A percentile compares a stretch with the other conserved stretches of the same genome.
These are phyloP conservation scores for Penicillium lividum DNA, from an alignment of 495 filamentous ascomycete species.

Conservation along the genomic window DNA sequence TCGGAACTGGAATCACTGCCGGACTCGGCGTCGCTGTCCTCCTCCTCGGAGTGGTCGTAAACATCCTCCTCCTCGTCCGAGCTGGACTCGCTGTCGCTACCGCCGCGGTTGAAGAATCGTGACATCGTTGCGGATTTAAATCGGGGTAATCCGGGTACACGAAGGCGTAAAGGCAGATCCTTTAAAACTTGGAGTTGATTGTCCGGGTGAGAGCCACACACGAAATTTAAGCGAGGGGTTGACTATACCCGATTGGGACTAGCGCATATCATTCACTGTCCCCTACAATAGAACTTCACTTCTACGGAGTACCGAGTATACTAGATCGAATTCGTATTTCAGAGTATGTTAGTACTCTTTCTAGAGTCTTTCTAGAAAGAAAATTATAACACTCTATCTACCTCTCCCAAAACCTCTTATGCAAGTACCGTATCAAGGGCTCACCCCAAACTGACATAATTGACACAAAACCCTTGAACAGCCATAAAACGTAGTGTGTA, in stretches of 20 bases:
- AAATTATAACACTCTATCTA: background rate
- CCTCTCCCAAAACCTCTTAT: background rate
- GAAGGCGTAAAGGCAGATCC: constrained; percentile 30
- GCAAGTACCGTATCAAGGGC: background rate
- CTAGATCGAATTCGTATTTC: background rate
- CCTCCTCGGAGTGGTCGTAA: constrained; percentile 70
- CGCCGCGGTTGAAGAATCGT: constrained; percentile 93
- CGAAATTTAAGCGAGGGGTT: constrained; percentile 55
- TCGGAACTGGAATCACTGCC: constrained; percentile 45
- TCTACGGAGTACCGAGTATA: background rate
- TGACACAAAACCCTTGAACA: constrained; percentile 1
- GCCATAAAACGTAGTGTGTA: background rate
- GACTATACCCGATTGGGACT: constrained; percentile 43
- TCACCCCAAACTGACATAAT: background rate
- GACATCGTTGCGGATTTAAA: constrained; percentile 54
- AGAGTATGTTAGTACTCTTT: background rate
- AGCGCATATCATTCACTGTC: constrained; percentile 7
- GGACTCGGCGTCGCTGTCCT: constrained; percentile 79
- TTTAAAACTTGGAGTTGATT: constrained; percentile 39
- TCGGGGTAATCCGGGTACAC: constrained; percentile 25
- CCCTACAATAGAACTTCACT: no score
- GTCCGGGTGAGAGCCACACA: constrained; percentile 49
- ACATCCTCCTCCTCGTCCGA: constrained; percentile 89
- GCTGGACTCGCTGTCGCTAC: constrained; percentile 77
- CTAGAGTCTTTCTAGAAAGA: background rate